These are phyloP conservation scores for Tetrapisispora namnaoensis DNA, from an alignment of 805 yeast species.

Conservation along the genomic window DNA sequence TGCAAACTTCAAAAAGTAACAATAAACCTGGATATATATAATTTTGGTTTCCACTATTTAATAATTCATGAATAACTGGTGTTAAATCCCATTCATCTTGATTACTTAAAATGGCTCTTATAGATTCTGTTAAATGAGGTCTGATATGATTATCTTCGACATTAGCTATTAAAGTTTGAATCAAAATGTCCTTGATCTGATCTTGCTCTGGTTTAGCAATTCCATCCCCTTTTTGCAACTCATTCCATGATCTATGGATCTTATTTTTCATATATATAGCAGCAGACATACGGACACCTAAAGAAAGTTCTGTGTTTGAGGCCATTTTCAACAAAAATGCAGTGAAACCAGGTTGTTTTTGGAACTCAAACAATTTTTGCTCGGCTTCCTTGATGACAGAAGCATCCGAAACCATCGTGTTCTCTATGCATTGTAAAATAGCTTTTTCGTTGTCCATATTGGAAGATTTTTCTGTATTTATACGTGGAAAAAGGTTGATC, in stretches of 20 bases:
- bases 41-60: constrained; percentile 31
- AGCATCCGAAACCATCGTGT: constrained; percentile 45
- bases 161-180: constrained; percentile 40
- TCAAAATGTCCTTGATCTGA: constrained; percentile 43
- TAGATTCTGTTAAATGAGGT: constrained; percentile 48
- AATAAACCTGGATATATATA: constrained; percentile 46
- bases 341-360: constrained; percentile 50
- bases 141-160: constrained; percentile 36
- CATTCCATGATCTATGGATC: constrained; percentile 45
- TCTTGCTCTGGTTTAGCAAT: constrained; percentile 42
- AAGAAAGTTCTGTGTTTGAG: constrained; percentile 35
- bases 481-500: too few species aligned
- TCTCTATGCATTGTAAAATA: constrained; percentile 40
- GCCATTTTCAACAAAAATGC: constrained; percentile 43
- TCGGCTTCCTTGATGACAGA: constrained; percentile 45
- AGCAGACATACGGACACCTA: constrained; percentile 44
- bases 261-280: constrained; percentile 64
- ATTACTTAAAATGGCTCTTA: constrained; percentile 42
- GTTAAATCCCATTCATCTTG: constrained; percentile 34
- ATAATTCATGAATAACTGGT: constrained; percentile 26
- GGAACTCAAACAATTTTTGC: constrained; percentile 39
- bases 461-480: too few species aligned
- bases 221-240: constrained; percentile 18
- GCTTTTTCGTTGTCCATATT: constrained; percentile 37
- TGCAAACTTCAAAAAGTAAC: constrained; percentile 44